phyloP scores from a whole-genome alignment of 2,329 filamentous ascomycete genomes.

The Colletotrichum destructivum region DNA sequence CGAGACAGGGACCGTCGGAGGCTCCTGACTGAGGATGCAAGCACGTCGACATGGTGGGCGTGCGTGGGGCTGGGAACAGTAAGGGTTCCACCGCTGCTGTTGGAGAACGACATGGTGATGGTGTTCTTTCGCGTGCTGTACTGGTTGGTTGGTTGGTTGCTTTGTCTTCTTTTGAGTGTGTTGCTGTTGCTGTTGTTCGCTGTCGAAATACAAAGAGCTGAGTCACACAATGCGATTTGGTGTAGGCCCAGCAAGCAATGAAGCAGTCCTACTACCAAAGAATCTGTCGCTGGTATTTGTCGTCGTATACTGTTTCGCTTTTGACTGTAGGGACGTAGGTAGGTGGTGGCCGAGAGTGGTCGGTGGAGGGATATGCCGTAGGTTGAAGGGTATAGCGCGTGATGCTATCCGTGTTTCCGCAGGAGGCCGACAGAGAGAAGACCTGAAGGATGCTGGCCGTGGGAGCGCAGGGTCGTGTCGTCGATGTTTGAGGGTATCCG shows the following conservation, averaged over 20 bases:
- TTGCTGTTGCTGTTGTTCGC: conserved; percentile 19
- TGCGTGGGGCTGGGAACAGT: conserved; percentile 90
- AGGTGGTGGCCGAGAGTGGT: conserved; percentile 23
- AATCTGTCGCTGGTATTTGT: conserved; percentile 38
- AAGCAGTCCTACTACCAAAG: conserved; percentile 29
- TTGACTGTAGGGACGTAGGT: conserved; percentile 17
- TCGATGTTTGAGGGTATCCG: conserved; percentile 24
- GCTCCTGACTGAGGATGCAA: conserved; percentile 83
- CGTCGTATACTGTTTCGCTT: conserved; percentile 40
- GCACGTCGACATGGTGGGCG: conserved; percentile 84
- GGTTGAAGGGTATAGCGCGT: conserved; percentile 28
- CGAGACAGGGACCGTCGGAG: conserved; percentile 90
- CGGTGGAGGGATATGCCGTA: conserved; percentile 27
- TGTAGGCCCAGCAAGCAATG: conserved; percentile 28
- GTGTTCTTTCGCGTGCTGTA: conserved; percentile 21
- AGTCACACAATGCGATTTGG: conserved; percentile 20
- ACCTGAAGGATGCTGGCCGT: conserved; percentile 18
- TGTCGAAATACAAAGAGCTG: conserved; percentile 33
- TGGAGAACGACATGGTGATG: conserved; percentile 71
- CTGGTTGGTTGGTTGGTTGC: not conserved
- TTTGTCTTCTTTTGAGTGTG: conserved; percentile 13
- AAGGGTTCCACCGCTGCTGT: conserved; percentile 79
- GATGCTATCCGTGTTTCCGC: conserved; percentile 11
- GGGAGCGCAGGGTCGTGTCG: conserved; percentile 34
- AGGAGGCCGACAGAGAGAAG: not conserved